These are phyloP conservation scores for Rhexocercosporidium sp. DNA, from an alignment of 2,329 filamentous ascomycete genomes.

Conservation along the genomic window DNA sequence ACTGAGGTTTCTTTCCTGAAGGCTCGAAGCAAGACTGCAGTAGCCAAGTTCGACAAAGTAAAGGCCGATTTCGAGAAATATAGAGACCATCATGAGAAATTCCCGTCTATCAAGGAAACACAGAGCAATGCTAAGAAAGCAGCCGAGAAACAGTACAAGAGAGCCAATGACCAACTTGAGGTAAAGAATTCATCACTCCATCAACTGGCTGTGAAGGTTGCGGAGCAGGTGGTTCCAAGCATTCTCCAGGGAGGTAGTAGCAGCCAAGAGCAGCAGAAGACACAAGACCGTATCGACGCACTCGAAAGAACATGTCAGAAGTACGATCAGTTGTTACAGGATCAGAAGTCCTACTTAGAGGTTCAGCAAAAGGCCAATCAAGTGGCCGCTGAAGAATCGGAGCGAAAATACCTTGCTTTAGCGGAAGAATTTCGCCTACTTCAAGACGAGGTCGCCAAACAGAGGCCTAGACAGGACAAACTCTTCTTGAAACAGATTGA, in stretches of 20 bases:
- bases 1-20: conserved; percentile 12
- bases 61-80: conserved; percentile 19
- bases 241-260: conserved; percentile 7
- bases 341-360: background rate
- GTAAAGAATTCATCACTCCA: conserved; percentile 11
- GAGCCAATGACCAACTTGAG: conserved; percentile 8
- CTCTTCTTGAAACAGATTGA: background rate
- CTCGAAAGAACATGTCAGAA: conserved; percentile 20
- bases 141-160: conserved; percentile 22
- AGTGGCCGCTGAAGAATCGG: background rate
- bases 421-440: background rate
- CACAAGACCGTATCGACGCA: conserved; percentile 1
- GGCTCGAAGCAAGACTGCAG: conserved; percentile 9
- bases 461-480: background rate
- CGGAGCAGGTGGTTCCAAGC: conserved; percentile 14
- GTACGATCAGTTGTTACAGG: conserved; percentile 15
- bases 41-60: conserved; percentile 13
- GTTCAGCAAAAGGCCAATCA: background rate
- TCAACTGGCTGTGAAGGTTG: background rate
- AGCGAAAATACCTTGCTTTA: background rate
- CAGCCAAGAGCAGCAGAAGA: conserved; percentile 6
- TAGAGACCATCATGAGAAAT: conserved; percentile 26
- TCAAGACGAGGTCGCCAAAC: background rate
- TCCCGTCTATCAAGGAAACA: conserved; percentile 24
- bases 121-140: conserved; percentile 21